Conservation (phyloP, 1,284 basidiomycete species). For the Apiotrichum gracile region DNA sequence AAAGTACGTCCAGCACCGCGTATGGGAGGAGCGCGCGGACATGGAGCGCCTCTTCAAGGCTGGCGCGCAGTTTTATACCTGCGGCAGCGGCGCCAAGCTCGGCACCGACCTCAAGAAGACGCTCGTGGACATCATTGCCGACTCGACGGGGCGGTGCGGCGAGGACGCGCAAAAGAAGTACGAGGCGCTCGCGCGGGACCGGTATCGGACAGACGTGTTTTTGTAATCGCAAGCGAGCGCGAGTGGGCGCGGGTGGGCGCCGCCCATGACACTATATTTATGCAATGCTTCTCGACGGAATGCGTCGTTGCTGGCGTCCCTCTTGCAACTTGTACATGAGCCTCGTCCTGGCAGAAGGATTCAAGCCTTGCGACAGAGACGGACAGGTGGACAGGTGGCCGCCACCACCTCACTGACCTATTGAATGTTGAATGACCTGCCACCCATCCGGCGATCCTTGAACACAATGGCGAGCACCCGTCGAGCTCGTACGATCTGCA, state of each 20-base stretch:
- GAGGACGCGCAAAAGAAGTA: neutral
- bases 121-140: constrained; percentile 11
- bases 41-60: constrained; percentile 43
- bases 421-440: no score
- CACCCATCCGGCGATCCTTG: no score
- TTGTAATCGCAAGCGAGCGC: neutral
- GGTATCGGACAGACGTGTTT: constrained; percentile 10
- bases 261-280: neutral
- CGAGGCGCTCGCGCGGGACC: constrained; percentile 1
- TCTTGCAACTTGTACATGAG: no score
- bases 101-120: constrained; percentile 11
- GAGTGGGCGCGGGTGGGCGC: neutral
- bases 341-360: no score
- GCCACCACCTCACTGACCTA: no score
- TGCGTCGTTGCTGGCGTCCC: no score
- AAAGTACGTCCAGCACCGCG: constrained; percentile 43
- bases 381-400: no score
- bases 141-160: neutral
- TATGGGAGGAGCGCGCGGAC: constrained; percentile 50
- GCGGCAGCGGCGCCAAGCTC: constrained; percentile 42
- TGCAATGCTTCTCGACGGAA: neutral
- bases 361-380: no score
- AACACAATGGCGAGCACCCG: no score
- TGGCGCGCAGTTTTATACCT: constrained; percentile 53
- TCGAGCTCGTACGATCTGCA: no score